Percentiles rank a stretch among this genome's conserved stretches.
phyloP scores from a whole-genome alignment of 1,284 basidiomycete species.

The Fomitopsis palustris region DNA sequence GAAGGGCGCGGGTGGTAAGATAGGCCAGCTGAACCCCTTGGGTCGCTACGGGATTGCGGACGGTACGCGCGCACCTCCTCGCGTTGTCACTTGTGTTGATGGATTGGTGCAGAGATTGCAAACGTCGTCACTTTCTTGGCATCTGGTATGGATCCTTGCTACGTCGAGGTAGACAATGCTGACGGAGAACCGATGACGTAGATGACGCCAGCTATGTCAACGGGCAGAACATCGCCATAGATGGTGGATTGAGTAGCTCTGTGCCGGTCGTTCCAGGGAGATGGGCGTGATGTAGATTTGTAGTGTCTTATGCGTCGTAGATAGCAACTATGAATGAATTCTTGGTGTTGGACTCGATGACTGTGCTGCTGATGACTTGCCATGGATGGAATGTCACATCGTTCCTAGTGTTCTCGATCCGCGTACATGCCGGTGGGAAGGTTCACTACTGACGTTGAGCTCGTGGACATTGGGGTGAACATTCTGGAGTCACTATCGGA shows the following conservation, averaged over 20 bases:
- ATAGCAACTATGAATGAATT: background rate
- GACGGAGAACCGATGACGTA: constrained; percentile 22
- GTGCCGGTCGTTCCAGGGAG: constrained; percentile 71
- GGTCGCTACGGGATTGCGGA: constrained; percentile 77
- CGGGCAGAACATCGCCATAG: constrained; percentile 84
- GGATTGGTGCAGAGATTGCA: constrained; percentile 62
- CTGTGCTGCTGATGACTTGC: background rate
- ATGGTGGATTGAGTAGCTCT: constrained; percentile 79
- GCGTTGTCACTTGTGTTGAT: background rate
- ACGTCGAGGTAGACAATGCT: too few relatives aligned
- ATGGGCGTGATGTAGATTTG: constrained; percentile 34
- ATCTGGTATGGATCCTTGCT: constrained; percentile 51
- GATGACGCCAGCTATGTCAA: constrained; percentile 93
- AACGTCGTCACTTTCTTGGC: constrained; percentile 84
- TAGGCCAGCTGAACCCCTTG: constrained; percentile 86
- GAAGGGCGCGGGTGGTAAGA: constrained; percentile 68
- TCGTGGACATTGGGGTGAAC: too few relatives aligned
- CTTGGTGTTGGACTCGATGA: background rate
- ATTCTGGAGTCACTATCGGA: too few relatives aligned
- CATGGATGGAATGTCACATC: too few relatives aligned
- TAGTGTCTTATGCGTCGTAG: background rate
- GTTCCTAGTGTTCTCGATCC: too few relatives aligned
- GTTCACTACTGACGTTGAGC: too few relatives aligned
- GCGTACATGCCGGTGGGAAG: too few relatives aligned
- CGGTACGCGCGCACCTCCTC: constrained; percentile 40